Evolutionary conservation across 345 rosid species (phyloP).

Genomic region (Lenwebbia sp.): DNA sequence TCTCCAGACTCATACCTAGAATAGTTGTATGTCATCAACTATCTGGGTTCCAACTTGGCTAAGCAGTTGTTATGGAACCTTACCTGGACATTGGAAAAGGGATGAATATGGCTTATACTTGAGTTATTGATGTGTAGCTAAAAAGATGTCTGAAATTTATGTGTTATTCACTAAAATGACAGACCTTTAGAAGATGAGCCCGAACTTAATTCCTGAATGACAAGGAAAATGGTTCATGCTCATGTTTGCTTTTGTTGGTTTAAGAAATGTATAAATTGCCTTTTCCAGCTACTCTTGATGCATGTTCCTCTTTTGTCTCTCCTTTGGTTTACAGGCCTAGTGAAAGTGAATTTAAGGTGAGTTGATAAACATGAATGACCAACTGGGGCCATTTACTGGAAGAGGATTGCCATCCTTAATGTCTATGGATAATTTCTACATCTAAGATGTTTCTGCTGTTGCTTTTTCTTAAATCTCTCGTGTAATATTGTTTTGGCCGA

Average conservation of each 20-base stretch:
- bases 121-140: background rate
- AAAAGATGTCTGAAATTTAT: background rate
- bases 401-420: background rate
- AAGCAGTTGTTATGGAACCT: background rate
- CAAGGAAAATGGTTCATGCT: background rate
- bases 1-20: background rate
- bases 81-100: background rate
- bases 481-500: background rate
- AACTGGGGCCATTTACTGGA: background rate
- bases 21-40: background rate
- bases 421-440: background rate
- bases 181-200: background rate
- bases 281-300: background rate
- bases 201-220: background rate
- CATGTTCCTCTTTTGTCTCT: background rate
- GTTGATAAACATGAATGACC: background rate
- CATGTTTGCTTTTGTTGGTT: background rate
- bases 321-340: background rate
- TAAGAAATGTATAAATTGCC: background rate
- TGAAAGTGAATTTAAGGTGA: background rate
- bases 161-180: background rate
- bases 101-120: background rate
- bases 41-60: background rate
- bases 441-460: background rate
- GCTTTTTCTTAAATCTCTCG: background rate